Base-by-base conservation (phyloP, 2,329 filamentous ascomycete species). In the Colletotrichum lindemuthianum region DNA sequence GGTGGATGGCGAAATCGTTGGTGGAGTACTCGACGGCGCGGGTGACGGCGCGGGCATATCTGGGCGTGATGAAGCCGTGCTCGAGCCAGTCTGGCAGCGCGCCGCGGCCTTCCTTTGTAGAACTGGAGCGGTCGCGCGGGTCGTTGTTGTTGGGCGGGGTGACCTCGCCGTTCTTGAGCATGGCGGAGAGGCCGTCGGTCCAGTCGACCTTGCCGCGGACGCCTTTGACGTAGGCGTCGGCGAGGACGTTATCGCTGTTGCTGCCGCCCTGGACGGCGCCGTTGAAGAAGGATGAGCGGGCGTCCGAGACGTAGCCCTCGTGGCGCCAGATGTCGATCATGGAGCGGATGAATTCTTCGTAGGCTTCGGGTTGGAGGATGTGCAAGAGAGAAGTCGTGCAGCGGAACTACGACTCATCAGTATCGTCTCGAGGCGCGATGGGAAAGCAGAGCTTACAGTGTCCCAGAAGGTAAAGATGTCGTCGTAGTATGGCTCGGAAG, bases 391-490 rank as follows among this genome's bases (percentile, higher is more conserved):
- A 76, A 0, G 86, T 90, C 1, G 86, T 85, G 72, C 87, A 91
- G 24, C 90, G 85, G 73, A 91, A 89, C 70, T 76, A 9, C 6
- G 12, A 69, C 34, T 16, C 34, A 8, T 39, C 6, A 16, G 15
- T 48, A 3, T 41, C 4, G 9, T 16, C 8, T 15, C 24, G 44
- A 39, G 50, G 41, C 7, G 15, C 9, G 43, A 15, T 16, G 11
- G n/a, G n/a, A 45, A 16, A 10, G 9, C 3, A 9, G 15, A 56
- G 24, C 69, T 55, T 58, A 73, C 69, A 33, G 71, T 75, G 63
- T 87, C 84, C 90, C 90, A 92, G 24, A 90, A 83, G 0, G 90
- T 92, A 70, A 90, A 91, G 13, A 89, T 86, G 63, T 92, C 90
- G 63, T 90, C 87, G 70, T 90, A 92, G 70, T 90, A 91, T 2